A percentile compares a stretch with the other conserved stretches of the same genome.
Evolutionary conservation across 2,329 filamentous ascomycete species (phyloP).

Genomic region (Leptographium procerum): DNA sequence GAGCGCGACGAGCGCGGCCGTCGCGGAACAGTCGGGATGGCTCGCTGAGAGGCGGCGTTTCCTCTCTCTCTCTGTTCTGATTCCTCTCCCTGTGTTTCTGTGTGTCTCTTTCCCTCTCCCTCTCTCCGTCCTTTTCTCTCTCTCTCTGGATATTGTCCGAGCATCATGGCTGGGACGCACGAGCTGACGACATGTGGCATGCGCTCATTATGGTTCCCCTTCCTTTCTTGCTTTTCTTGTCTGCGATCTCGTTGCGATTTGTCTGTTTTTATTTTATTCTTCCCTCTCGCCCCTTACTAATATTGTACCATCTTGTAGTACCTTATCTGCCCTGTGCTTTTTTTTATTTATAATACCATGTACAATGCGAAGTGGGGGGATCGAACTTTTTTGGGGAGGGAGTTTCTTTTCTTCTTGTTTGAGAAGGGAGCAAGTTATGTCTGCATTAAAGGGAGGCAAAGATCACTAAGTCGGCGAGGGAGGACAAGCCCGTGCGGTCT

Average conservation of each 20-base stretch:
- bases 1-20: slow-evolving; percentile 15
- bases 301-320: neutral
- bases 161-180: neutral
- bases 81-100: too few species aligned
- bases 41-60: neutral
- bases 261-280: neutral
- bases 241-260: neutral
- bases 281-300: neutral
- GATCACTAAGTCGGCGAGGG: too few species aligned
- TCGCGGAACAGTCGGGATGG: slow-evolving; percentile 12
- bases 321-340: too few species aligned
- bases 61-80: too few species aligned
- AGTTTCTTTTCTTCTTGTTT: too few species aligned
- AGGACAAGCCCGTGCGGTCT: neutral
- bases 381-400: neutral
- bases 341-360: neutral
- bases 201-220: neutral
- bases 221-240: neutral
- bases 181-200: neutral
- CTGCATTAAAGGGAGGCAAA: neutral
- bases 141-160: neutral
- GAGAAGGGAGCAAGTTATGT: neutral
- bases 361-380: neutral
- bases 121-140: too few species aligned
- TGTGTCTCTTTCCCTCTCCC: too few species aligned